phyloP scores from a whole-genome alignment of 2,329 filamentous ascomycete species.

The Tricladium varicosporioides region DNA sequence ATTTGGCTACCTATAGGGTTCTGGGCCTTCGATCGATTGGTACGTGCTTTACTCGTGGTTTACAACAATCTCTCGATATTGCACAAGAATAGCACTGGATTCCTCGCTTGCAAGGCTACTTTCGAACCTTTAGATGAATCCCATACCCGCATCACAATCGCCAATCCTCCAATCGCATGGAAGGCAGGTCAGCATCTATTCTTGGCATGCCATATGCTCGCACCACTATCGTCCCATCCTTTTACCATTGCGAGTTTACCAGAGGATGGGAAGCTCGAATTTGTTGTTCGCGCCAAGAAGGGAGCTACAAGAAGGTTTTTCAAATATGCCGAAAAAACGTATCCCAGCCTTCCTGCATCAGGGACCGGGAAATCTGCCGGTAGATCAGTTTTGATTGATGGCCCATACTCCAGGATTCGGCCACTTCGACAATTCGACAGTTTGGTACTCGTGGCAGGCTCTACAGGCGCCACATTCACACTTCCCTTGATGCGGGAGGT shows the following conservation, averaged over 20 bases:
- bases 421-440: conserved; percentile 59
- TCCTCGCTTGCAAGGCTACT: conserved; percentile 42
- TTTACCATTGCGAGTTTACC: conserved; percentile 61
- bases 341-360: conserved; percentile 25
- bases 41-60: conserved; percentile 36
- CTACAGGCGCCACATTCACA: conserved; percentile 72
- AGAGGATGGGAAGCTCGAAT: conserved; percentile 53
- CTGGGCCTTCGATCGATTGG: conserved; percentile 43
- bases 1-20: conserved; percentile 47
- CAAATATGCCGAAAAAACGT: conserved; percentile 45
- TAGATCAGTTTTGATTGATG: conserved; percentile 47
- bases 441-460: conserved; percentile 56
- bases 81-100: conserved; percentile 30
- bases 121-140: conserved; percentile 51
- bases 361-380: conserved; percentile 22
- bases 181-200: conserved; percentile 62
- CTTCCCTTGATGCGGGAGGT: conserved; percentile 86
- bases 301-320: conserved; percentile 52
- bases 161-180: conserved; percentile 55
- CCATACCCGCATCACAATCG: conserved; percentile 55
- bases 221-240: conserved; percentile 60
- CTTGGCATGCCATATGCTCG: conserved; percentile 54
- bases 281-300: conserved; percentile 52
- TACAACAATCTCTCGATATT: conserved; percentile 43
- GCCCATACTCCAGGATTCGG: conserved; percentile 50